Conservation (phyloP, 345 rosid species). For the Euphorbia tirucalli region DNA sequence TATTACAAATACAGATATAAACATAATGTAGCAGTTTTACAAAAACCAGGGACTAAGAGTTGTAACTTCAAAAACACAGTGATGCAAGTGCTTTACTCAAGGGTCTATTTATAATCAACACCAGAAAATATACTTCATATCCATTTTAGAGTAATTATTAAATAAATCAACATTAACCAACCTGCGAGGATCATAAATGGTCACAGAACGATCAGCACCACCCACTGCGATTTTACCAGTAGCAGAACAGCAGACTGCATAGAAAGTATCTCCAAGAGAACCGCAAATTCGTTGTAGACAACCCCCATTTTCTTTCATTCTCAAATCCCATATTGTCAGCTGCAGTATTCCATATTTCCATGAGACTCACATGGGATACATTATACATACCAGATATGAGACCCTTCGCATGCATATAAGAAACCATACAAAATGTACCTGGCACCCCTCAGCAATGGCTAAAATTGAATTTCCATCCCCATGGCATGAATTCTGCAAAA, state of each 20-base stretch:
- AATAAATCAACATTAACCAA: constrained; percentile 18
- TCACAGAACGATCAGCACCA: constrained; percentile 66
- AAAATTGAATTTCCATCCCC: constrained; percentile 40
- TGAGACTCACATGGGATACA: constrained; percentile 14
- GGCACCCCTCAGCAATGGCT: constrained; percentile 59
- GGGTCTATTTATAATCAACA: neutral
- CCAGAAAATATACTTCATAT: constrained; percentile 3
- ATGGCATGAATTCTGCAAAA: constrained; percentile 38
- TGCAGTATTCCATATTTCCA: constrained; percentile 38
- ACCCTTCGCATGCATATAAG: neutral
- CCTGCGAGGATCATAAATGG: constrained; percentile 80
- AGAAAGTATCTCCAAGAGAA: constrained; percentile 52
- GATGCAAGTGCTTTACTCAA: neutral
- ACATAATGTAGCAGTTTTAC: no score
- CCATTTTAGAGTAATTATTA: neutral
- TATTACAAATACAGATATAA: no score
- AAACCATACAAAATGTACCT: constrained; percentile 33
- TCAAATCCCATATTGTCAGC: constrained; percentile 59
- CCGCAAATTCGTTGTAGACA: constrained; percentile 57
- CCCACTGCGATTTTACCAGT: constrained; percentile 56
- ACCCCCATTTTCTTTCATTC: constrained; percentile 66
- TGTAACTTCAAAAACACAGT: neutral
- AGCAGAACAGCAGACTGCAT: constrained; percentile 56
- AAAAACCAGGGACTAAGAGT: no score
- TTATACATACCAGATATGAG: neutral